Evolutionary conservation across 441 rosid species (phyloP).

Genomic region (Syzygium malaccense): DNA sequence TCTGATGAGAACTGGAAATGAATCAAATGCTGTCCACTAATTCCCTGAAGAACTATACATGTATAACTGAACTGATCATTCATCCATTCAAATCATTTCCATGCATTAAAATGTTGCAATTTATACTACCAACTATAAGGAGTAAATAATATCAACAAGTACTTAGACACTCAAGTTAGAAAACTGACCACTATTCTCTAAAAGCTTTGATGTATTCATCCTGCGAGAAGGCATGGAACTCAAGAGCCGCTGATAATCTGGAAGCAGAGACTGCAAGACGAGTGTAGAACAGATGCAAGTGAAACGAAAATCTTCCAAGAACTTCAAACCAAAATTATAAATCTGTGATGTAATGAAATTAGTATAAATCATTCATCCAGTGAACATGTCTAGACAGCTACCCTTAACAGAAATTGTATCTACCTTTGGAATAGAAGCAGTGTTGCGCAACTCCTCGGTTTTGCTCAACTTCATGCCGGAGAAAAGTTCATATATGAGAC

Average conservation of each 20-base stretch:
- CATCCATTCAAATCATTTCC: background rate
- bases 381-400: background rate
- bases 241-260: conserved; percentile 99
- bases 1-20: background rate
- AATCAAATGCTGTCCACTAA: background rate
- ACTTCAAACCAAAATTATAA: background rate
- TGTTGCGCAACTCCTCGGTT: conserved; percentile 96
- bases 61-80: background rate
- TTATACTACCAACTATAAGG: background rate
- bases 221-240: conserved; percentile 99
- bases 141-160: background rate
- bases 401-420: background rate
- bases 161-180: background rate
- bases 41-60: background rate
- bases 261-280: conserved; percentile 92
- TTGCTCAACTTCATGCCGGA: conserved; percentile 75
- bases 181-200: conserved; percentile 89
- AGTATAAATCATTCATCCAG: background rate
- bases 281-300: conserved; percentile 31
- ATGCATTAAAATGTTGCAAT: background rate
- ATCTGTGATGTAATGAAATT: background rate
- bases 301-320: conserved; percentile 23
- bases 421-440: conserved; percentile 95
- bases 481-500: conserved; percentile 92
- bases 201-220: conserved; percentile 88